Evolutionary conservation across 208 protist genomes (phyloP), one percentile per base, ranked within the genome.

Genomic region (Endotrypanum monterogeii): DNA sequence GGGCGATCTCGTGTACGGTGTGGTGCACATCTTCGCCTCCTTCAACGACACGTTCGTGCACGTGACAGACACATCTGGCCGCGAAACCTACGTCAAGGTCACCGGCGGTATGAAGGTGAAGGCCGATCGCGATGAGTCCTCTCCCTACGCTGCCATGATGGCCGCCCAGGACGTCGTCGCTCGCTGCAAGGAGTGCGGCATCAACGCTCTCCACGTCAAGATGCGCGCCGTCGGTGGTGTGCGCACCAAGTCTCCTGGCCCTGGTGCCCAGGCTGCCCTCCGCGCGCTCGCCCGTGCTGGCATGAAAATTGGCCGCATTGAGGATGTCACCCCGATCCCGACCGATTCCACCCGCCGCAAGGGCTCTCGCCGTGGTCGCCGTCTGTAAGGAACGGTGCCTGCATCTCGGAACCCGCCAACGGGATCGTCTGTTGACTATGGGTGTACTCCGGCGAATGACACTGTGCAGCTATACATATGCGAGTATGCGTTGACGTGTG

Each of bases 101-200:
- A 99, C 99, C 69, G 99, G 99, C 82, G 99, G 99, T 84, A 99
- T 99, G 99, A 99, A 99, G 94, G 99, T 99, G 69, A 99, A 99
- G 96, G 98, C 99, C 48, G 98, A 99, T 82, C 96, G 99, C 88
- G 99, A 99, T 92, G 99, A 99, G 91, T 98, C 98, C 48, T 99
- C 99, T 28, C 99, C 99, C 73, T 99, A 99, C 93, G 99, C 99
- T 67, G 99, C 99, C 73, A 99, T 99, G 99, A 94, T 99, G 86
- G 99, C 99, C 71, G 99, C 99, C 63, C 99, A 99, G 94, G 98
- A 99, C 76, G 99, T 99, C 30, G 98, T 98, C 76, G 96, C 92
- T 32, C 88, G 95, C 79, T 99, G 96, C 94, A 96, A 99, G 87
- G 97, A 98, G 84, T 95, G 98, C 77, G 98, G 99, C 86, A 98